Evolutionary conservation across 306 rosid species (phyloP).

Genomic region (Pyrus betulifolia): DNA sequence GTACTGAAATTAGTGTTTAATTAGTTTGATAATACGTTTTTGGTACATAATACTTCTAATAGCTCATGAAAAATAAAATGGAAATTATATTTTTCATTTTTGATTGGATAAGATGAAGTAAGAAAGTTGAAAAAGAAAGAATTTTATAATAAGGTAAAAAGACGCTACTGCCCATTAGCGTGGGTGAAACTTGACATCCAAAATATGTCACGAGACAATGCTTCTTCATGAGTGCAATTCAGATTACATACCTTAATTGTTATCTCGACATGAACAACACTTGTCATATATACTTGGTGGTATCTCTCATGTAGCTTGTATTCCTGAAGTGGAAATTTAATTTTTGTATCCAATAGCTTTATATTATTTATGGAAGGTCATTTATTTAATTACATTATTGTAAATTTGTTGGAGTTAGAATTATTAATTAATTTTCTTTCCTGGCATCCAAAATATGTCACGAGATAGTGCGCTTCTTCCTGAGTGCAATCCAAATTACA

Average conservation of each 20-base stretch:
- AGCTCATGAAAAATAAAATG: too few species aligned
- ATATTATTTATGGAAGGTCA: not conserved
- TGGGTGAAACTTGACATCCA: not conserved
- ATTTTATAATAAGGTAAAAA: too few species aligned
- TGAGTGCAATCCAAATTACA: not conserved
- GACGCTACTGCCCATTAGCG: too few species aligned
- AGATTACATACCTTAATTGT: not conserved
- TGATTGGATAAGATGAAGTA: too few species aligned
- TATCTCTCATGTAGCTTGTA: not conserved
- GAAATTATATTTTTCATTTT: too few species aligned
- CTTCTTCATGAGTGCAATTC: not conserved
- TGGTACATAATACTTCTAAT: not conserved
- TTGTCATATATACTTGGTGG: not conserved
- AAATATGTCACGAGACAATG: not conserved
- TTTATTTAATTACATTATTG: not conserved
- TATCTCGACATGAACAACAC: not conserved
- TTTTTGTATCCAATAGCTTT: not conserved
- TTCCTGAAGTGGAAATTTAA: not conserved
- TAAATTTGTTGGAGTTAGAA: not conserved
- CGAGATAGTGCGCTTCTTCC: not conserved
- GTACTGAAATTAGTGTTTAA: too few species aligned
- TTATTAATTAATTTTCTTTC: not conserved
- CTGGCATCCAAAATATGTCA: not conserved
- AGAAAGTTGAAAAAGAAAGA: too few species aligned
- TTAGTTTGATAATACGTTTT: not conserved